Base-by-base conservation (phyloP, 2,329 filamentous ascomycete species). In the Ophiostoma ips region DNA sequence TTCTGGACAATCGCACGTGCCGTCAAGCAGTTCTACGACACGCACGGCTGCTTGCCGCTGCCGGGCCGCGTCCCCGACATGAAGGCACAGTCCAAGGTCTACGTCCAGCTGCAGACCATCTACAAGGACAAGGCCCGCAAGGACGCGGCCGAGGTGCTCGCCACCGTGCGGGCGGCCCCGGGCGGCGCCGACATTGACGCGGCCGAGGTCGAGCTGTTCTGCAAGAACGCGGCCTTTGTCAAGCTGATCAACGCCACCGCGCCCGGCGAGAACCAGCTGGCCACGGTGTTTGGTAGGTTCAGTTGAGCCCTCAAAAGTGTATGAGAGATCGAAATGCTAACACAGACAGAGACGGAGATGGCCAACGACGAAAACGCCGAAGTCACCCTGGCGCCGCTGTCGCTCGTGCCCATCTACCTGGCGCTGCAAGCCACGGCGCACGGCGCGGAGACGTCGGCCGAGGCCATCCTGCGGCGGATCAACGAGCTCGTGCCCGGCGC, bases 1-100 rank as follows among this genome's bases (percentile, higher is more conserved):
- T 96, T 98, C 68, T 98, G 94, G 92, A 67, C 89, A 53, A 90
- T 95, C 57, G 84, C 86, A 9, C 75, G 80, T 50, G 89, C 90
- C 0, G 73, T 96, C 50, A 80, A 80, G 53, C 62, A 74, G 18
- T 98, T 98, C 64, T 82, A 90, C 63, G 65, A 75, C 10, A 78
- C 78, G 50, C 79, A 95, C 61, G 68, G 73, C 8, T 74, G 82
- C 28, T 73, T 98, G 5, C 92, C 92, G 15, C 71, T 98, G 0
- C 83, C 89, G 0, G 94, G 92, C 12, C 81, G 83, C 3, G 71
- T 98, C 2, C 92, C 94, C 2, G 92, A 98, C 64, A 98, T 98
- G 92, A 98, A 98, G 69, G 88, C 92, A 3, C 79, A 90, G 61
- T 95, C 89, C 3, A 79, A 75, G 50, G 84, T 94, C 55, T 98